A percentile compares a stretch with the other conserved stretches of the same genome.
phyloP scores from a whole-genome alignment of 345 rosid species.

The Gossypium anomalum region DNA sequence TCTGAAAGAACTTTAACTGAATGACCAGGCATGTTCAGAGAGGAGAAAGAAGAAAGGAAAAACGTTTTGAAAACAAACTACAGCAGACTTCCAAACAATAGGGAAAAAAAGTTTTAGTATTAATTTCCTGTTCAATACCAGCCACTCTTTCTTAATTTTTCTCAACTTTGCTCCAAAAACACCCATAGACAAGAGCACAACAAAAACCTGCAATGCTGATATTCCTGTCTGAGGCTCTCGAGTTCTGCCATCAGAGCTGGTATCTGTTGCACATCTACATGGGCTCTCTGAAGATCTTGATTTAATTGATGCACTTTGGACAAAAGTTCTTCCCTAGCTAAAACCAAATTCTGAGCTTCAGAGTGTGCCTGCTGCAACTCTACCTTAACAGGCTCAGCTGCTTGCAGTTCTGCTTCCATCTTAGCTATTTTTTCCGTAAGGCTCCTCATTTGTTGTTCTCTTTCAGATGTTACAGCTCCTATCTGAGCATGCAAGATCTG shows the following conservation, averaged over 20 bases:
- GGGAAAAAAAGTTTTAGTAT: not conserved
- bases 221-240: constrained; percentile 77
- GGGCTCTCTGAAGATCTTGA: constrained; percentile 74
- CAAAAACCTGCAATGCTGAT: constrained; percentile 84
- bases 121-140: constrained; percentile 14
- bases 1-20: not conserved
- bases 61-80: not conserved
- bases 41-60: not conserved
- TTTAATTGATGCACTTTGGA: constrained; percentile 68
- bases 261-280: constrained; percentile 69
- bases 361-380: constrained; percentile 70
- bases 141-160: not conserved
- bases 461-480: constrained; percentile 62
- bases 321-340: constrained; percentile 74
- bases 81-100: not conserved
- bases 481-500: constrained; percentile 73
- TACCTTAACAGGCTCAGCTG: constrained; percentile 57
- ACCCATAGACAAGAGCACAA: constrained; percentile 17
- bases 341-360: constrained; percentile 69
- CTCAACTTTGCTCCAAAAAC: constrained; percentile 10
- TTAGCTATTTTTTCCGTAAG: constrained; percentile 62
- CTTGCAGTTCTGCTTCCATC: constrained; percentile 74
- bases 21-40: not conserved
- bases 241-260: constrained; percentile 78
- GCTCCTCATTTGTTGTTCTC: constrained; percentile 72